Conservation (phyloP, 1,284 basidiomycete species). For the Fomitopsis betulina region DNA sequence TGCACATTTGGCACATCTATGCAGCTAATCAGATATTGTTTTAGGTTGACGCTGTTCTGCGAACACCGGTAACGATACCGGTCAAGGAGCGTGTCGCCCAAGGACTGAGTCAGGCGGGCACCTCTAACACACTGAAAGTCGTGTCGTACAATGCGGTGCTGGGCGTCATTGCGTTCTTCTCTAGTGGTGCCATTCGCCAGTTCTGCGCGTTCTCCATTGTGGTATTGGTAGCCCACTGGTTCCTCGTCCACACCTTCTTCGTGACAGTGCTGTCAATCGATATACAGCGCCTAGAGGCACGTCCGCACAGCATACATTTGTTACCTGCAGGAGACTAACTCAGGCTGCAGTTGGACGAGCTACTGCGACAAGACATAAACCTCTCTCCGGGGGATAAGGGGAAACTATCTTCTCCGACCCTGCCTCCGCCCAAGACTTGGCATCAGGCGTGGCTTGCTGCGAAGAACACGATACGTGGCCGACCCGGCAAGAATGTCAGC, state of each 20-base stretch:
- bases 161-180: conserved; percentile 73
- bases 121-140: conserved; percentile 89
- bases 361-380: conserved; percentile 64
- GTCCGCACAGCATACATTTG: conserved; percentile 15
- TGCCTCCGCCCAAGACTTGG: conserved; percentile 39
- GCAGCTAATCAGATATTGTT: conserved; percentile 2
- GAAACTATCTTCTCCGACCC: conserved; percentile 26
- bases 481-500: conserved; percentile 79
- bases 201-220: conserved; percentile 94
- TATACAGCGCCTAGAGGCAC: conserved; percentile 81
- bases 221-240: conserved; percentile 94
- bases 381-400: conserved; percentile 36
- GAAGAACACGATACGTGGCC: conserved; percentile 58
- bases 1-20: conserved; percentile 1
- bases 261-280: conserved; percentile 88
- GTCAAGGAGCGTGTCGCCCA: conserved; percentile 92
- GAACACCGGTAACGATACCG: conserved; percentile 84
- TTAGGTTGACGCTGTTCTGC: conserved; percentile 85
- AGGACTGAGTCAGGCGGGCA: conserved; percentile 84
- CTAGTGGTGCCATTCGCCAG: conserved; percentile 82
- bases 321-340: not conserved
- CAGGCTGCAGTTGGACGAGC: conserved; percentile 62
- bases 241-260: conserved; percentile 90
- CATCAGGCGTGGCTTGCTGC: conserved; percentile 38
- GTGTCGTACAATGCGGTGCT: conserved; percentile 84